Conservation (phyloP, 2,329 filamentous ascomycete genomes). For the Claviceps paspali region DNA sequence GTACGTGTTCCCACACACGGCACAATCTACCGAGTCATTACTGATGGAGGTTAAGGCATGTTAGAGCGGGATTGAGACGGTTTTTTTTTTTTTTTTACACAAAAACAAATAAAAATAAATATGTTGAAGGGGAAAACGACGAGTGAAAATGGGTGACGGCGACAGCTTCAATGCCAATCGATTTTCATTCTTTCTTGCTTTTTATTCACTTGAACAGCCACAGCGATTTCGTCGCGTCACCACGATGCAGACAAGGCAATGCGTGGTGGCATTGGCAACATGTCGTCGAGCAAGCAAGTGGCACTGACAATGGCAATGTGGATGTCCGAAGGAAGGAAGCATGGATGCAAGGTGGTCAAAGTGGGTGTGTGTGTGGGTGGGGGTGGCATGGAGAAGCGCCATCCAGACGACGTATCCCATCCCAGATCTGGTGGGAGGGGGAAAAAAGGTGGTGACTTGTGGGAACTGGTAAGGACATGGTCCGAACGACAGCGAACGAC, state of each 20-base stretch:
- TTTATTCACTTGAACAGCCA: background rate
- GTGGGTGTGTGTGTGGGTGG: background rate
- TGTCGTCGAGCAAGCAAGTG: slow-evolving; percentile 4
- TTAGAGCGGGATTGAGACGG: slow-evolving; percentile 1
- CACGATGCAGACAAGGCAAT: background rate
- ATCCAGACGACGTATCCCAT: slow-evolving; percentile 38
- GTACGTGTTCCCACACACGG: slow-evolving; percentile 86
- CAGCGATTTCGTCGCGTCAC: background rate
- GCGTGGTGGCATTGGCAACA: background rate
- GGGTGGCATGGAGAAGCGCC: slow-evolving; percentile 3
- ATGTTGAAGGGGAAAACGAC: too few species aligned
- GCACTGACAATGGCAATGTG: slow-evolving; percentile 5
- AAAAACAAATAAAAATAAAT: too few species aligned
- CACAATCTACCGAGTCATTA: slow-evolving; percentile 91
- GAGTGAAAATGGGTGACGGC: too few species aligned
- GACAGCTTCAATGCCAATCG: too few species aligned
- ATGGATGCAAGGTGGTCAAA: slow-evolving; percentile 6
- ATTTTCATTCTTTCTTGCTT: too few species aligned
- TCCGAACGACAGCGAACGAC: too few species aligned
- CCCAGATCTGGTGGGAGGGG: too few species aligned
- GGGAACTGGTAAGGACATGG: too few species aligned
- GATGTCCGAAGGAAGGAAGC: slow-evolving; percentile 6
- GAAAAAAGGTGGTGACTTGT: too few species aligned
- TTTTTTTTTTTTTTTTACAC: too few species aligned
- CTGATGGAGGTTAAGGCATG: slow-evolving; percentile 26